Evolutionary conservation across 164 flowering plant species (phyloP).

Genomic region (Umbellularia californica): DNA sequence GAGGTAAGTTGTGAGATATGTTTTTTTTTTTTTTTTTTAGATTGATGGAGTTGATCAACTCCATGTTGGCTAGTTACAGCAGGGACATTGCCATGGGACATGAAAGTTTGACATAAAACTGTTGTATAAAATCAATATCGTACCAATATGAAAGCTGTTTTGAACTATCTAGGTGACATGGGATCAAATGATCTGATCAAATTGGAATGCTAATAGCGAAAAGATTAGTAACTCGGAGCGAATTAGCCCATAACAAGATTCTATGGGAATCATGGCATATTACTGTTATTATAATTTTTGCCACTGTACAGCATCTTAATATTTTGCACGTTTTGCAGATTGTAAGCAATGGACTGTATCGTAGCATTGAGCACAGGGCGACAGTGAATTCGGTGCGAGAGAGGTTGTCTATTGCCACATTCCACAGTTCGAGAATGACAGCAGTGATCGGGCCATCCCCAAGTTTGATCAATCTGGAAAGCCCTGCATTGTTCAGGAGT

Average conservation of each 20-base stretch:
- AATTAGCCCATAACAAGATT: no score
- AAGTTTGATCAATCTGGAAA: conserved; percentile 18
- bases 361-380: conserved; percentile 35
- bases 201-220: no score
- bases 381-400: conserved; percentile 23
- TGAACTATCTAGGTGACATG: no score
- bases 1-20: conserved; percentile 31
- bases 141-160: no score
- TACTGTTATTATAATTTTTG: not conserved
- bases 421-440: conserved; percentile 5
- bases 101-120: no score
- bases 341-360: conserved; percentile 28
- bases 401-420: conserved; percentile 27
- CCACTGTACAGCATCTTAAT: not conserved
- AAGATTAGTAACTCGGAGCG: no score
- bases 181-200: no score
- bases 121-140: no score
- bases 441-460: conserved; percentile 29
- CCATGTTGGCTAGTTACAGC: not conserved
- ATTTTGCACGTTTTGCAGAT: conserved; percentile 15
- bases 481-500: conserved; percentile 18
- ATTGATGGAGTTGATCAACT: not conserved
- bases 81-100: not conserved
- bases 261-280: no score
- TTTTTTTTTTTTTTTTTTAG: not conserved